Base-by-base conservation (phyloP, 169 alveolate genomes). In the Eimeria tenella region DNA sequence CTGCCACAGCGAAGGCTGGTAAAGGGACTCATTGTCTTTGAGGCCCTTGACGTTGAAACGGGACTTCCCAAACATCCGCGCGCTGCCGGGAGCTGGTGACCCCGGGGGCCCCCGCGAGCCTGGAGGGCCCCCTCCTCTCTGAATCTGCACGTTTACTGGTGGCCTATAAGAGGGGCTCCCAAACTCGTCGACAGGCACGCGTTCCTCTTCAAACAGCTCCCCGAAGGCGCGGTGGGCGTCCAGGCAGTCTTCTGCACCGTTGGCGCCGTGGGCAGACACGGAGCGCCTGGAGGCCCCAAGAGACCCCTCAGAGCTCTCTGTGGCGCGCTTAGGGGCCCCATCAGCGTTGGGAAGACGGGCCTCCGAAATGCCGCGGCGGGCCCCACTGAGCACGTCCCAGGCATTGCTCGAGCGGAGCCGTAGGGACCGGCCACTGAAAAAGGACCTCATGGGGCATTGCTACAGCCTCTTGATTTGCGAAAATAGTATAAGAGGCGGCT, bases 1-100 rank as follows among this genome's bases (percentile, higher is more conserved):
- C 93, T 81, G 93, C 93, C 93, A 92, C 23, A 92, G 84, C 42
- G 95, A 77, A 82, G 79, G 75, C 65, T 81, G 93, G 71, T 92
- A 55, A 73, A 81, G 86, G 3, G 83, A 73, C 81, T 83, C 87
- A 13, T 92, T 50, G 15, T 19, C 68, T 55, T 21, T 21, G 5
- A 82, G 65, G 71, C 82, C 95, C 65, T n/a, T 68, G 13, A 92
- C 75, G 4, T 60, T 31, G 75, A 79, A 92, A 19, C 87, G 93
- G 21, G 89, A 53, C 52, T 19, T 50, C 23, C 87, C 86, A 4
- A 50, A 60, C 70, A n/a, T 42, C n/a, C 62, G 75, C 25, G 53
- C 4, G 49, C 19, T 23, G 25, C 56, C 62, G 68, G 49, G 50
- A 53, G 68, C 8, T 15, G 25, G 19, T 7, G 21, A 8, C 60